These are phyloP conservation scores for Bocquillonia castaneifolia DNA, from an alignment of 441 rosid genomes.

Conservation along the genomic window DNA sequence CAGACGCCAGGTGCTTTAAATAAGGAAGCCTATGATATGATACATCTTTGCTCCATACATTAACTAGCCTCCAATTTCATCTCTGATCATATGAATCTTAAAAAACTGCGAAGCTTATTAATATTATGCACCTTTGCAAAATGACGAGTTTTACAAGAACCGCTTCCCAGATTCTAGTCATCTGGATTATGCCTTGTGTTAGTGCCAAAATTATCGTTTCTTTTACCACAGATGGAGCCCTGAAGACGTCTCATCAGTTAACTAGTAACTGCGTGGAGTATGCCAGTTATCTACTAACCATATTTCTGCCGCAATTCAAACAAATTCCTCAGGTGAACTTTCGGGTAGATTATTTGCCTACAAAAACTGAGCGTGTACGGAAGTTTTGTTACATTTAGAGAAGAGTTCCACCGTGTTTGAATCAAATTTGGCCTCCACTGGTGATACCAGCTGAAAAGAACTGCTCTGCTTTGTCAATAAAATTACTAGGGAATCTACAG, in stretches of 20 bases:
- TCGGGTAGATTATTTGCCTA: neutral
- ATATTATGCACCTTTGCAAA: neutral
- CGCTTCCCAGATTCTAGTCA: neutral
- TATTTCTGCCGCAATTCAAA: neutral
- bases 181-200: neutral
- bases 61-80: neutral
- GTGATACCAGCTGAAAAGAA: conserved; percentile 48
- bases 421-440: conserved; percentile 16
- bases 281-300: neutral
- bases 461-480: conserved; percentile 57
- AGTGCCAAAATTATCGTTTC: conserved; percentile 8
- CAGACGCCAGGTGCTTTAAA: neutral
- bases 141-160: neutral
- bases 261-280: neutral
- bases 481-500: conserved; percentile 52
- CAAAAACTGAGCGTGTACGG: neutral
- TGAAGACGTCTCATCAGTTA: neutral
- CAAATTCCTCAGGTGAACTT: neutral
- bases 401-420: neutral
- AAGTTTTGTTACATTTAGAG: neutral
- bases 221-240: neutral
- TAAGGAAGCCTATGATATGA: neutral
- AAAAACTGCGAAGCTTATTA: neutral
- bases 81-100: neutral
- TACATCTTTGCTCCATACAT: neutral